A percentile compares a stretch with the other conserved stretches of the same genome.
Evolutionary conservation across 495 filamentous ascomycete species (phyloP).

Genomic region (Amniculicola lignicola): DNA sequence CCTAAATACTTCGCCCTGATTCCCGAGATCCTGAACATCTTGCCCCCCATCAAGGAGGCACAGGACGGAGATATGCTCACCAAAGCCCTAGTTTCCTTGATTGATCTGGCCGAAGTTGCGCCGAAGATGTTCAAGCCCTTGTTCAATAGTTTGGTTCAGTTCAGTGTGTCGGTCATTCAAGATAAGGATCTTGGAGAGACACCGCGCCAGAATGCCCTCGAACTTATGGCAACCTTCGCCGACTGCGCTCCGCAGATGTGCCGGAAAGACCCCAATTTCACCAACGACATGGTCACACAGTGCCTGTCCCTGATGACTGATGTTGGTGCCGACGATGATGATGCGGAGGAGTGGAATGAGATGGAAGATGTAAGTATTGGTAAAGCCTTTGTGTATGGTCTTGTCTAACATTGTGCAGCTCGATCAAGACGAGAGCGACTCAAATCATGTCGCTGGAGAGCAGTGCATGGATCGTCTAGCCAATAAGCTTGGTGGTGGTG

Average conservation of each 20-base stretch:
- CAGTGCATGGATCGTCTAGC: constrained; percentile 98
- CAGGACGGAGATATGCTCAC: constrained; percentile 85
- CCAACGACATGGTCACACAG: constrained; percentile 95
- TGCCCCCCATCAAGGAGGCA: constrained; percentile 87
- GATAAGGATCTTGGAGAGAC: constrained; percentile 91
- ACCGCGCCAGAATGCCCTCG: constrained; percentile 88
- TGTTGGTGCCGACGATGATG: constrained; percentile 89
- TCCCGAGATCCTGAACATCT: constrained; percentile 83
- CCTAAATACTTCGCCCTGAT: constrained; percentile 81
- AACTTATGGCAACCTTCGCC: constrained; percentile 97
- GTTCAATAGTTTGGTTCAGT: constrained; percentile 87
- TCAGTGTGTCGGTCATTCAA: constrained; percentile 86
- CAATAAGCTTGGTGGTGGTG: constrained; percentile 89
- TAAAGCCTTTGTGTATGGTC: constrained; percentile 20
- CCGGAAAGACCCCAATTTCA: constrained; percentile 85
- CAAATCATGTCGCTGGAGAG: constrained; percentile 97
- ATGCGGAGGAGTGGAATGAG: constrained; percentile 89
- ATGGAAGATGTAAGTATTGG: constrained; percentile 74
- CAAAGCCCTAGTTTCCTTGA: constrained; percentile 81
- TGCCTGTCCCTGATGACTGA: constrained; percentile 99
- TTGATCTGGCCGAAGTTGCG: constrained; percentile 86
- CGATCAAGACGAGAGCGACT: constrained; percentile 92
- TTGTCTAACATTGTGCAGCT: constrained; percentile 50
- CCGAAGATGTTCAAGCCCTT: constrained; percentile 95
- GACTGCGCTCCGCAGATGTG: constrained; percentile 93